Evolutionary conservation across 371 early-diverging fungal genomes (phyloP), one percentile per base, ranked within the genome.

Genomic region (Blastocladiella emersonii): DNA sequence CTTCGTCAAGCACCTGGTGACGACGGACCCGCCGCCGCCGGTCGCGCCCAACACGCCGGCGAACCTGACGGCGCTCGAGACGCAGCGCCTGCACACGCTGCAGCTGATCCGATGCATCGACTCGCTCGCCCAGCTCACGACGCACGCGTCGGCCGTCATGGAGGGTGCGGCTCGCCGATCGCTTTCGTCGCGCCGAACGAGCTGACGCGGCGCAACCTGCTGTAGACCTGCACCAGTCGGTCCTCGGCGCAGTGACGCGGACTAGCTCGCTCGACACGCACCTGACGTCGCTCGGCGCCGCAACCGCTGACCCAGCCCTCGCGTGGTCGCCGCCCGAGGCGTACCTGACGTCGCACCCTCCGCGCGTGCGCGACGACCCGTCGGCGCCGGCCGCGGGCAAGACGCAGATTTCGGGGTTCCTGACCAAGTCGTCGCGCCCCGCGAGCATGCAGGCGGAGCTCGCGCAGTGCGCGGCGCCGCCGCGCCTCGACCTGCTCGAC

Each of bases 401-500:
- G 23, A 48, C 21, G 1, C 53, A 13, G 19, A 13, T 51, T 12
- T 51, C 30, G 1, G 53, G 53, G n/a, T 61, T 77, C 30, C 75
- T 78, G 60, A 70, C 69, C 0, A 66, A 64, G 34, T 57, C 63
- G 32, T 67, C 71, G 21, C 69, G 70, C 61, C 61, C 61, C 17
- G 65, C 68, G 17, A 57, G 65, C 23, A 63, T 76, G 3, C 34
- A 23, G 4, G 59, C 41, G 2, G 62, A 61, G 17, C 74, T 71
- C 45, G 72, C 72, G 15, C 35, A 63, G 12, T 77, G 77, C 66
- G 34, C 44, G 3, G 61, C 63, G 17, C 60, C 73, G 12, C 78
- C 78, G 37, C 41, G 57, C 7, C 64, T 78, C 49, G 61, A 61
- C 6, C 44, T 53, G 17, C 66, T 78, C 45, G 78, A 78, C 57